A percentile compares a stretch with the other conserved stretches of the same genome.
These are phyloP conservation scores for Fusarium denticulatum DNA, from an alignment of 2,329 filamentous ascomycete genomes.

Conservation along the genomic window DNA sequence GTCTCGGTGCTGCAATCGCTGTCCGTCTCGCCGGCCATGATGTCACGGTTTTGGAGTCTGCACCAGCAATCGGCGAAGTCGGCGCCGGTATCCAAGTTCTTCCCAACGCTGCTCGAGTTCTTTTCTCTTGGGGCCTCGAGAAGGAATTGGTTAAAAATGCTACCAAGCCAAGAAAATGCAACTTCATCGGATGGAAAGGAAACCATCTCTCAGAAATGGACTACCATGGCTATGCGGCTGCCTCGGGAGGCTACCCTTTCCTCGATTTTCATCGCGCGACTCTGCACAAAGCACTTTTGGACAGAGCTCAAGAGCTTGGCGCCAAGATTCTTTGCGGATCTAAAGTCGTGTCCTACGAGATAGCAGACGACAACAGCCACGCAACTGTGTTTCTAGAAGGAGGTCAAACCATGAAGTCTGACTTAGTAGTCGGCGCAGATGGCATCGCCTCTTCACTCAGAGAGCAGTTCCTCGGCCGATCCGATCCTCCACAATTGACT, in stretches of 20 bases:
- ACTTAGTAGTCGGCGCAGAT: neutral
- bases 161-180: slow-evolving; percentile 39
- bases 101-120: slow-evolving; percentile 38
- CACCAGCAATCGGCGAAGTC: slow-evolving; percentile 39
- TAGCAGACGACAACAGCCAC: neutral
- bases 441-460: neutral
- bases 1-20: slow-evolving; percentile 39
- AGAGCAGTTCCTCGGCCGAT: slow-evolving; percentile 1
- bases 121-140: slow-evolving; percentile 39
- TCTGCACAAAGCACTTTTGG: neutral
- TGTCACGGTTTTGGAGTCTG: slow-evolving; percentile 41
- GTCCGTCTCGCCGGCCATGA: slow-evolving; percentile 39
- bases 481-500: slow-evolving; percentile 45
- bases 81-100: slow-evolving; percentile 43
- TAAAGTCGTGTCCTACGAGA: neutral
- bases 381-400: neutral
- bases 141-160: slow-evolving; percentile 28
- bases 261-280: slow-evolving; percentile 54
- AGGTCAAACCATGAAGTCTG: neutral
- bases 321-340: neutral
- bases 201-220: slow-evolving; percentile 40
- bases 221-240: slow-evolving; percentile 34
- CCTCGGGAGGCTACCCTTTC: slow-evolving; percentile 48
- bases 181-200: slow-evolving; percentile 42
- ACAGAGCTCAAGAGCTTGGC: neutral